Evolutionary conservation across 2,329 filamentous ascomycete species (phyloP).

Genomic region (Septoria petroselini): DNA sequence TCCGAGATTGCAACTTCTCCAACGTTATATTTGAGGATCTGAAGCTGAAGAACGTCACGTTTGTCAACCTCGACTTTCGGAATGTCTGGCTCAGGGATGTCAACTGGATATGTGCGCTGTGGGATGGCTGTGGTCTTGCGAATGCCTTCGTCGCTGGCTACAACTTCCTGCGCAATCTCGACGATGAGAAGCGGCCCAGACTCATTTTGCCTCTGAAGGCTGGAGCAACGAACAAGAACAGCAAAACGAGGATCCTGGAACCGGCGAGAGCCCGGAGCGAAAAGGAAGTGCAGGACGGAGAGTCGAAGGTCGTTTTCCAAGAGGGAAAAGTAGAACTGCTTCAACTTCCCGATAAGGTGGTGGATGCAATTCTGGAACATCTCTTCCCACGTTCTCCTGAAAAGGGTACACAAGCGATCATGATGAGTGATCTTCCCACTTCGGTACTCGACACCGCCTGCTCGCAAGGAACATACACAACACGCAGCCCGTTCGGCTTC

Average conservation of each 20-base stretch:
- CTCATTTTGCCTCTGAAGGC: background rate
- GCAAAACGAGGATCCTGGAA: slow-evolving; percentile 5
- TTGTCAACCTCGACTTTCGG: slow-evolving; percentile 11
- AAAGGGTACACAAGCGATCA: slow-evolving; percentile 1
- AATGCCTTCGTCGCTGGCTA: slow-evolving; percentile 9
- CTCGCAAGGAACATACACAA: slow-evolving; percentile 4
- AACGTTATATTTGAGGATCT: slow-evolving; percentile 13
- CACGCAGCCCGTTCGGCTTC: slow-evolving; percentile 12
- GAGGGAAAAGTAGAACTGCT: slow-evolving; percentile 2
- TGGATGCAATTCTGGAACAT: slow-evolving; percentile 12
- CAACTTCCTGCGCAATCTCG: slow-evolving; percentile 5
- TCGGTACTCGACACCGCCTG: background rate
- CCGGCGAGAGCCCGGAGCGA: background rate
- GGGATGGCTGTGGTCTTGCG: slow-evolving; percentile 7
- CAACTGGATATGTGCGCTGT: slow-evolving; percentile 7
- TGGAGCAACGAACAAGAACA: slow-evolving; percentile 2
- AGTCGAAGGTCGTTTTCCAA: slow-evolving; percentile 6
- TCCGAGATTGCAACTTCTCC: slow-evolving; percentile 11
- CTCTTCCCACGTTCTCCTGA: slow-evolving; percentile 5
- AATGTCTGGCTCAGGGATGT: slow-evolving; percentile 9
- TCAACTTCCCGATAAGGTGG: slow-evolving; percentile 4
- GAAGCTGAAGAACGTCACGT: slow-evolving; percentile 16
- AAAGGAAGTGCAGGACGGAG: slow-evolving; percentile 4
- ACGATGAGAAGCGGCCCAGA: slow-evolving; percentile 8
- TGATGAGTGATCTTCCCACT: slow-evolving; percentile 2